phyloP scores from a whole-genome alignment of 2,329 filamentous ascomycete genomes.

The Colletotrichum sp. region DNA sequence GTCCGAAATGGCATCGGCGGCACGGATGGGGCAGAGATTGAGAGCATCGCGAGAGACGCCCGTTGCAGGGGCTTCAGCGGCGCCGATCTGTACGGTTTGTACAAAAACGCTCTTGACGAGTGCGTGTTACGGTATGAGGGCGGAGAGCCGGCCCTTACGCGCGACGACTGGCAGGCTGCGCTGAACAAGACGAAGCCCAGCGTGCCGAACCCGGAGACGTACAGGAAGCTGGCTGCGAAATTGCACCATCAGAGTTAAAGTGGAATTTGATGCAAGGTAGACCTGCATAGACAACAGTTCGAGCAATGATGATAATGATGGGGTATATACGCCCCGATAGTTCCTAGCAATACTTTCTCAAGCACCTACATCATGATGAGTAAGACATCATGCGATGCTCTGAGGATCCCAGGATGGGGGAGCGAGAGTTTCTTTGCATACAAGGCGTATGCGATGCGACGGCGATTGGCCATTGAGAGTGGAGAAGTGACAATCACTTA shows the following conservation, averaged over 20 bases:
- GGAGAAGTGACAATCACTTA: conserved; percentile 11
- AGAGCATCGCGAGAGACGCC: conserved; percentile 67
- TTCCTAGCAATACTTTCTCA: background rate
- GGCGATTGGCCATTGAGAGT: conserved; percentile 6
- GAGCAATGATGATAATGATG: background rate
- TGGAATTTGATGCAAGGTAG: background rate
- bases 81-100: conserved; percentile 60
- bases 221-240: conserved; percentile 40
- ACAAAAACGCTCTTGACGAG: conserved; percentile 51
- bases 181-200: conserved; percentile 54
- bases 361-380: background rate
- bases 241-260: conserved; percentile 22
- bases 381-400: background rate
- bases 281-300: background rate
- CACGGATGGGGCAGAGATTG: conserved; percentile 52
- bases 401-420: background rate
- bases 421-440: background rate
- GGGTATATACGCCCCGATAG: background rate
- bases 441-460: background rate
- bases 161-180: conserved; percentile 59
- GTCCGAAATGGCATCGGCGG: conserved; percentile 53
- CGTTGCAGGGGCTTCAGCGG: conserved; percentile 80
- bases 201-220: conserved; percentile 52
- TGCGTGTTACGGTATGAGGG: conserved; percentile 33
- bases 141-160: conserved; percentile 35